Conservation (phyloP, 768 basidiomycete genomes). For the Lentinula sp. region DNA sequence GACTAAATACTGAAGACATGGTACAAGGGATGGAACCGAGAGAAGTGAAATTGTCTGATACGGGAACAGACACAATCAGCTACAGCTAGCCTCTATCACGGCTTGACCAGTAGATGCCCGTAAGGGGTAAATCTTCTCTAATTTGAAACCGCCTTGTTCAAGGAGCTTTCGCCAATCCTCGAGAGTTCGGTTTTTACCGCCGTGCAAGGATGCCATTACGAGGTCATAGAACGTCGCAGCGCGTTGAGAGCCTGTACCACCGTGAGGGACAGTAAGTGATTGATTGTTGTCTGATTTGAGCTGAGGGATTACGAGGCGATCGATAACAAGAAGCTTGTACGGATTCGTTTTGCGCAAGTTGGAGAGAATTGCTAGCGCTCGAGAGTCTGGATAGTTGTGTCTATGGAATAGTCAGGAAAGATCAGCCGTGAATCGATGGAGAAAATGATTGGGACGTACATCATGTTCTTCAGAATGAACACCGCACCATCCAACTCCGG, state of each 20-base stretch:
- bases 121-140: background rate
- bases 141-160: background rate
- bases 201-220: conserved; percentile 7
- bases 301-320: conserved; percentile 8
- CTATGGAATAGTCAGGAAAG: background rate
- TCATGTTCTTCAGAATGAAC: conserved; percentile 8
- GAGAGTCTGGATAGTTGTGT: conserved; percentile 8
- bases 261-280: background rate
- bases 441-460: background rate
- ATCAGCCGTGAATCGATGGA: background rate
- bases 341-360: conserved; percentile 6
- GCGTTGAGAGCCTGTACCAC: background rate
- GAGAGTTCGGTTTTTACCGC: conserved; percentile 5
- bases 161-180: conserved; percentile 6
- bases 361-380: conserved; percentile 5
- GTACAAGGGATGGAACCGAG: too few relatives aligned
- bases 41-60: too few relatives aligned
- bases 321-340: conserved; percentile 6
- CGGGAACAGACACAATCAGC: background rate
- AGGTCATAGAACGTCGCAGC: conserved; percentile 8
- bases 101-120: conserved; percentile 7
- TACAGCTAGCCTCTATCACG: background rate
- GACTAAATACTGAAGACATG: too few relatives aligned
- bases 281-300: background rate
- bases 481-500: conserved; percentile 1